Evolutionary conservation across 1,284 basidiomycete species (phyloP).

Genomic region (Boletus smithii): DNA sequence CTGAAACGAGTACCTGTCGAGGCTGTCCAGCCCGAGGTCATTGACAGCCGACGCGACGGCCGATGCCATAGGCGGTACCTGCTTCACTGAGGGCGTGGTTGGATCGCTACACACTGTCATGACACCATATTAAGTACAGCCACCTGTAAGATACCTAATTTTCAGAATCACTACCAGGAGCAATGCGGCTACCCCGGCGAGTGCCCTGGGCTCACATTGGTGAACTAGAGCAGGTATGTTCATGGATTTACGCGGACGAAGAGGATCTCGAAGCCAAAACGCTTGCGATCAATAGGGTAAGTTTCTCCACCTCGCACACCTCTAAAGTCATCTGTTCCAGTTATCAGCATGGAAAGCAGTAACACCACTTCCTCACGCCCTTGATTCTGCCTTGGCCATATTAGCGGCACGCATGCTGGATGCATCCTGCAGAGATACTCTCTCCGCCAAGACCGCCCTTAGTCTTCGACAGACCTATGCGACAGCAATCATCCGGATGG

Average conservation of each 20-base stretch:
- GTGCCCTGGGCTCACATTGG: slow-evolving; percentile 76
- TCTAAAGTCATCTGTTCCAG: slow-evolving; percentile 40
- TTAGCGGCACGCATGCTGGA: slow-evolving; percentile 54
- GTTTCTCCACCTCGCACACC: slow-evolving; percentile 26
- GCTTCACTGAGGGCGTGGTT: no score
- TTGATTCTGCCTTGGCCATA: slow-evolving; percentile 70
- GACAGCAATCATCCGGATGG: slow-evolving; percentile 80
- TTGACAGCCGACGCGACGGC: no score
- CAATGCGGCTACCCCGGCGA: slow-evolving; percentile 76
- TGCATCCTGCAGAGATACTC: slow-evolving; percentile 39
- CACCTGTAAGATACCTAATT: no score
- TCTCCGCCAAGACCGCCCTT: slow-evolving; percentile 37
- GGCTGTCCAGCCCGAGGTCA: no score
- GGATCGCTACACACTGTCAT: no score
- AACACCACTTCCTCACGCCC: slow-evolving; percentile 68
- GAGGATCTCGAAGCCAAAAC: slow-evolving; percentile 53
- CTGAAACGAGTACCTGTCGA: no score
- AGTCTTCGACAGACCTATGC: slow-evolving; percentile 66
- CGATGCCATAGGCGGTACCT: no score
- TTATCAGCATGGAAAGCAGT: slow-evolving; percentile 73
- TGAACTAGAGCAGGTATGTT: slow-evolving; percentile 81
- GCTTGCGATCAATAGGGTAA: slow-evolving; percentile 69
- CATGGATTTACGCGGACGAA: slow-evolving; percentile 75
- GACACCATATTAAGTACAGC: not conserved
- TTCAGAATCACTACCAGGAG: not conserved